phyloP scores from a whole-genome alignment of 1,139 yeast genomes.

The Yamadazyma diospyri region DNA sequence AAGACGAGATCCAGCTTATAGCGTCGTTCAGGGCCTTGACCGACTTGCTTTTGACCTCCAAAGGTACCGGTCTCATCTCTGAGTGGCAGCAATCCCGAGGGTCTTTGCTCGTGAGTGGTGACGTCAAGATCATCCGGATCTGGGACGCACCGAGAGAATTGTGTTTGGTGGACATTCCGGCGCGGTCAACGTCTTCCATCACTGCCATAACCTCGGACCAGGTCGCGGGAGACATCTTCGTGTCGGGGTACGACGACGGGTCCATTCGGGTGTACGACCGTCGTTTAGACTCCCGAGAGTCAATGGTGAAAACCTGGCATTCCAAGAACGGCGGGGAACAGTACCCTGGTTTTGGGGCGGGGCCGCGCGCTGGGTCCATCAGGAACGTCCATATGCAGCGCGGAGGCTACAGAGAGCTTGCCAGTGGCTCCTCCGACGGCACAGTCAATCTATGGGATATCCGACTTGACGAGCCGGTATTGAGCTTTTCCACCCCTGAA shows the following conservation, averaged over 20 bases:
- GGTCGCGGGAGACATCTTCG: conserved; percentile 87
- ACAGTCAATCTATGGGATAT: conserved; percentile 88
- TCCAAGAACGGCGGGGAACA: conserved; percentile 8
- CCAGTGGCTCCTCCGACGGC: conserved; percentile 83
- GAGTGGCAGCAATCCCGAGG: conserved; percentile 99
- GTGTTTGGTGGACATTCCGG: conserved; percentile 84
- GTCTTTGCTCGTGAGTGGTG: conserved; percentile 87
- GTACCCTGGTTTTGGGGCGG: conserved; percentile 11
- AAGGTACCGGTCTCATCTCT: conserved; percentile 78
- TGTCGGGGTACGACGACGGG: conserved; percentile 95
- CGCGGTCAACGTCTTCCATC: conserved; percentile 85
- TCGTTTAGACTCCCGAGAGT: conserved; percentile 77
- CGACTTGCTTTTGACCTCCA: conserved; percentile 75
- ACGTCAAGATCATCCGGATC: conserved; percentile 81
- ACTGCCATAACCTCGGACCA: conserved; percentile 92
- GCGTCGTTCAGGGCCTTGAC: conserved; percentile 94
- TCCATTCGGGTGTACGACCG: conserved; percentile 87
- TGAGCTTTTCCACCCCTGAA: conserved; percentile 55
- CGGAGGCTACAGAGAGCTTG: conserved; percentile 90
- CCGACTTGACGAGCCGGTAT: conserved; percentile 67
- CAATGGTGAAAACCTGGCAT: conserved; percentile 83
- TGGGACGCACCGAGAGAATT: conserved; percentile 98
- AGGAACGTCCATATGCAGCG: conserved; percentile 91
- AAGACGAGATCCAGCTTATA: conserved; percentile 51
- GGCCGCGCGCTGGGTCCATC: conserved; percentile 49